A percentile compares a stretch with the other conserved stretches of the same genome.
Conservation (phyloP, 352 stramenopile species). For the Thalassiosira mediterranea region DNA sequence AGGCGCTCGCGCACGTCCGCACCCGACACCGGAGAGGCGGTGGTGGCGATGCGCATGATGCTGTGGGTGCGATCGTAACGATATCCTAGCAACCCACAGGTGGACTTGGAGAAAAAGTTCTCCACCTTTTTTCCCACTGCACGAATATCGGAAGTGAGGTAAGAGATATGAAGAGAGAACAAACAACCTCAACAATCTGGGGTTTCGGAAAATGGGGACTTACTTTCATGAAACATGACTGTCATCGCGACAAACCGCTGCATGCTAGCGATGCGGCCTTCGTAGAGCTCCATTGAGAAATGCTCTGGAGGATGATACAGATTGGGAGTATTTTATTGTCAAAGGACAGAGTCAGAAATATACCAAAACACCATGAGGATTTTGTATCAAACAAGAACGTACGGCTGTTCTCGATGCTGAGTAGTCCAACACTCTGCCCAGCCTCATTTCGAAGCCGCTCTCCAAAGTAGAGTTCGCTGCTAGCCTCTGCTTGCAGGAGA, state of each 20-base stretch:
- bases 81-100: conserved; percentile 50
- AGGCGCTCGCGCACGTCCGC: conserved; percentile 57
- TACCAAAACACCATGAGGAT: no score
- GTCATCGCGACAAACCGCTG: conserved; percentile 57
- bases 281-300: conserved; percentile 53
- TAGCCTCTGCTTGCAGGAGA: conserved; percentile 30
- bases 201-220: no score
- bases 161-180: no score
- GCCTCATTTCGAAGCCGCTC: conserved; percentile 20
- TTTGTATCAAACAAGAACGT: no score
- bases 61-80: conserved; percentile 57
- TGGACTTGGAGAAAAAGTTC: conserved; percentile 47
- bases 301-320: no score
- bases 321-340: no score
- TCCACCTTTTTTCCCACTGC: conserved; percentile 46
- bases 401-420: conserved; percentile 31
- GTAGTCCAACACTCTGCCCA: conserved; percentile 10
- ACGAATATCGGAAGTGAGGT: no score
- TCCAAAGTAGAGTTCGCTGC: conserved; percentile 46
- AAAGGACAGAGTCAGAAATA: no score
- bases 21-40: conserved; percentile 46
- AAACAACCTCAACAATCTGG: no score
- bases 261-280: conserved; percentile 51
- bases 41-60: conserved; percentile 67
- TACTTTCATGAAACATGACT: conserved; percentile 51